phyloP scores from a whole-genome alignment of 1,139 yeast species.

The Nadsonia starkeyi-henricii region DNA sequence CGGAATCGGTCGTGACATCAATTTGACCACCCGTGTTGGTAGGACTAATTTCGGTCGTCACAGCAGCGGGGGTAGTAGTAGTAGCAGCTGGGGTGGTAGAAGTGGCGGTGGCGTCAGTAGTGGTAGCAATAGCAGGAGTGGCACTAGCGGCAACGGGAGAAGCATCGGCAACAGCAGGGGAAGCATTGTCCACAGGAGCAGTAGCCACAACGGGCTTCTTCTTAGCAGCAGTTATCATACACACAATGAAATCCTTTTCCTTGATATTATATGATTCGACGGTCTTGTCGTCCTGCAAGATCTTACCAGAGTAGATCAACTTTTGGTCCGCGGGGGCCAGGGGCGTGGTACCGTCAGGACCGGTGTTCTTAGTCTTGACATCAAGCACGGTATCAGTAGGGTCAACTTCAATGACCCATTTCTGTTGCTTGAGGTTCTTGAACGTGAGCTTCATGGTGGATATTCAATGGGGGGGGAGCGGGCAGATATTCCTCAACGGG shows the following conservation, averaged over 20 bases:
- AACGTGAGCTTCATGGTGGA: conserved; percentile 59
- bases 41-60: conserved; percentile 14
- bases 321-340: conserved; percentile 69
- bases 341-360: conserved; percentile 40
- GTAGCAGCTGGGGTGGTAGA: conserved; percentile 21
- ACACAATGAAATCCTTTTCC: conserved; percentile 73
- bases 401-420: conserved; percentile 68
- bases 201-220: conserved; percentile 14
- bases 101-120: conserved; percentile 19
- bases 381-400: conserved; percentile 58
- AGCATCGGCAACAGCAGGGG: conserved; percentile 21
- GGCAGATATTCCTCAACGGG: too few species aligned
- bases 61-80: conserved; percentile 17
- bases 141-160: conserved; percentile 20
- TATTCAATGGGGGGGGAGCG: too few species aligned
- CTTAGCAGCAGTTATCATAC: conserved; percentile 57
- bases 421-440: conserved; percentile 88
- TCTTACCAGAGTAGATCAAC: conserved; percentile 86
- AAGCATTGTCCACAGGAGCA: conserved; percentile 15
- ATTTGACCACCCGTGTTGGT: conserved; percentile 8
- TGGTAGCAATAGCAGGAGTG: conserved; percentile 17
- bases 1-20: conserved; percentile 17
- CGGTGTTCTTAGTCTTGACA: conserved; percentile 50
- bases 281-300: conserved; percentile 69
- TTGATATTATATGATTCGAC: conserved; percentile 62